phyloP scores from a whole-genome alignment of 768 basidiomycete genomes.

The Tylopilus plumbeoviolaceoides region DNA sequence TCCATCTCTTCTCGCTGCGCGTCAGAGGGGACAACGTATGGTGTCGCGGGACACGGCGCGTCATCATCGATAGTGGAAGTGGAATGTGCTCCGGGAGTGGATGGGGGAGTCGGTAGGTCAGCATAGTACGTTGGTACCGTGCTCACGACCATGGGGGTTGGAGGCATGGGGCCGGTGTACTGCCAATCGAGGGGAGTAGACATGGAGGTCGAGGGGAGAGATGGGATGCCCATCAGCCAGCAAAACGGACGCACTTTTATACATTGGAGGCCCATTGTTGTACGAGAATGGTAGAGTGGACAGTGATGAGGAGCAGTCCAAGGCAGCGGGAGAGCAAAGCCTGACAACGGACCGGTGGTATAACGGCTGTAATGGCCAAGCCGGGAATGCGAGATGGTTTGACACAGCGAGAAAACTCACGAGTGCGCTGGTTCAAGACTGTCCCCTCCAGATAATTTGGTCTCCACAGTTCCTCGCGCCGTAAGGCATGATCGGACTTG shows the following conservation, averaged over 20 bases:
- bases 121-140: background rate
- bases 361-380: slow-evolving; percentile 79
- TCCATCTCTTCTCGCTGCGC: background rate
- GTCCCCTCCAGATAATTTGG: slow-evolving; percentile 96
- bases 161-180: background rate
- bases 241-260: slow-evolving; percentile 9
- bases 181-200: background rate
- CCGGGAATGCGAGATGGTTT: slow-evolving; percentile 74
- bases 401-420: slow-evolving; percentile 53
- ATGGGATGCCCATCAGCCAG: background rate
- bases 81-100: background rate
- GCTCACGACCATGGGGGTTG: slow-evolving; percentile 8
- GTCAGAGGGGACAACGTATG: background rate
- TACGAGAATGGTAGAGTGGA: background rate
- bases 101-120: slow-evolving; percentile 7
- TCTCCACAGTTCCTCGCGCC: slow-evolving; percentile 60
- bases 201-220: background rate
- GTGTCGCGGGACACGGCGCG: slow-evolving; percentile 16
- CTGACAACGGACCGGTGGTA: slow-evolving; percentile 37
- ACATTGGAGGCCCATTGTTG: slow-evolving; percentile 5
- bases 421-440: slow-evolving; percentile 91
- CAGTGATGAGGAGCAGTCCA: background rate
- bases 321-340: no score
- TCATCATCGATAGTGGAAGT: background rate
- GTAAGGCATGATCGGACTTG: slow-evolving; percentile 64